Percentiles rank a stretch among this genome's conserved stretches.
Evolutionary conservation across 306 rosid genomes (phyloP).

Genomic region (Dalbergia cochinchinensis): DNA sequence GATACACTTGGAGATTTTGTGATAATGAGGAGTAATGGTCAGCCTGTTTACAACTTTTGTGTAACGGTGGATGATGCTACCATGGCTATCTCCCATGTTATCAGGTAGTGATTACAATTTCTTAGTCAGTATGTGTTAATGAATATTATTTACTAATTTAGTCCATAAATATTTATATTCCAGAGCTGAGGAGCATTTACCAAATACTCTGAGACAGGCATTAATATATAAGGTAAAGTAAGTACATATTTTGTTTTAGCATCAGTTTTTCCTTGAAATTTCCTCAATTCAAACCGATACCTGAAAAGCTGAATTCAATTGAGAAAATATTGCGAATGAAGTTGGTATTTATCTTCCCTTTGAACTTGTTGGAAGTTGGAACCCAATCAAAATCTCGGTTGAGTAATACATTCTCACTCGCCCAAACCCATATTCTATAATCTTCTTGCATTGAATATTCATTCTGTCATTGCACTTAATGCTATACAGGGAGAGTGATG

Average conservation of each 20-base stretch:
- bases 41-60: conserved; percentile 95
- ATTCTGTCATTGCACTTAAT: no score
- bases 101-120: conserved; percentile 65
- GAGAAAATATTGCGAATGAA: conserved; percentile 25
- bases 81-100: conserved; percentile 98
- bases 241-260: conserved; percentile 18
- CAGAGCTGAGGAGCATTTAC: conserved; percentile 95
- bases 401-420: not conserved
- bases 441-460: not conserved
- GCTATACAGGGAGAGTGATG: no score
- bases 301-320: conserved; percentile 8
- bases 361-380: not conserved
- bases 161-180: conserved; percentile 34
- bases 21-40: conserved; percentile 98
- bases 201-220: conserved; percentile 88
- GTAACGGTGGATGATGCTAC: conserved; percentile 99
- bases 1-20: conserved; percentile 98
- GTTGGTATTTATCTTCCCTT: not conserved
- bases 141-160: conserved; percentile 34
- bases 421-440: not conserved
- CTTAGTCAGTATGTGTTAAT: conserved; percentile 12
- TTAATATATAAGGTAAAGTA: conserved; percentile 80
- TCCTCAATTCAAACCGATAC: not conserved
- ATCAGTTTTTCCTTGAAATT: not conserved
- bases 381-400: not conserved